Evolutionary conservation across 305 asterid genomes (phyloP).

Genomic region (Euphrasia arctica): DNA sequence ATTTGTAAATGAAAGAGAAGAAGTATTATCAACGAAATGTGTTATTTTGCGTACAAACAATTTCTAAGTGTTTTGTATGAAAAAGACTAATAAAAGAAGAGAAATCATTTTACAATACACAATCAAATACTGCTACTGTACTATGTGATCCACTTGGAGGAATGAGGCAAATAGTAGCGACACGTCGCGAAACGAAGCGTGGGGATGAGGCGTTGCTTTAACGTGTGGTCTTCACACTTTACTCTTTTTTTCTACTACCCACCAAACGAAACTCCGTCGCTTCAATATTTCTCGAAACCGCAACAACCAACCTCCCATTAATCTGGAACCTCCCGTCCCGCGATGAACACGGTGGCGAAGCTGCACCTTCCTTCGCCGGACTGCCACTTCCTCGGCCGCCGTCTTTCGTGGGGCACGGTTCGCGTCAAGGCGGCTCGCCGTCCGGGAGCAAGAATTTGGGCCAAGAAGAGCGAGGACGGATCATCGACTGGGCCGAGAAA

Average conservation of each 20-base stretch:
- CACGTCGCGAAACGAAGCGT: slow-evolving; percentile 27
- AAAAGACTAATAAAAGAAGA: no score
- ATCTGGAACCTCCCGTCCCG: slow-evolving; percentile 20
- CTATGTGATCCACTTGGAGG: no score
- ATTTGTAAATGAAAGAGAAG: no score
- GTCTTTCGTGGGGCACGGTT: slow-evolving; percentile 37
- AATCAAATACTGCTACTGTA: no score
- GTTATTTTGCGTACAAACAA: no score
- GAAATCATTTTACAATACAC: no score
- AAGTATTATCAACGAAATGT: no score
- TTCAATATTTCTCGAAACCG: background rate
- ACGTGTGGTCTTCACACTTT: slow-evolving; percentile 88
- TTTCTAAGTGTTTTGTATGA: no score
- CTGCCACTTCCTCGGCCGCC: slow-evolving; percentile 33
- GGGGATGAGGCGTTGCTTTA: slow-evolving; percentile 53
- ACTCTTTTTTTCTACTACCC: slow-evolving; percentile 1
- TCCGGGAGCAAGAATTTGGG: slow-evolving; percentile 30
- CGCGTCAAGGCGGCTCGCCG: slow-evolving; percentile 25
- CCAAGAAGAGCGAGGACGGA: slow-evolving; percentile 25
- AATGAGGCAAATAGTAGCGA: background rate
- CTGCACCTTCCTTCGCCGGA: slow-evolving; percentile 57
- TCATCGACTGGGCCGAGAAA: slow-evolving; percentile 22
- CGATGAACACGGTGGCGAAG: slow-evolving; percentile 56
- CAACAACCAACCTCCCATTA: background rate
- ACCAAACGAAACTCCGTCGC: slow-evolving; percentile 4